Evolutionary conservation across 2,329 filamentous ascomycete genomes (phyloP).

Genomic region (Pestalotiopsis sp.): DNA sequence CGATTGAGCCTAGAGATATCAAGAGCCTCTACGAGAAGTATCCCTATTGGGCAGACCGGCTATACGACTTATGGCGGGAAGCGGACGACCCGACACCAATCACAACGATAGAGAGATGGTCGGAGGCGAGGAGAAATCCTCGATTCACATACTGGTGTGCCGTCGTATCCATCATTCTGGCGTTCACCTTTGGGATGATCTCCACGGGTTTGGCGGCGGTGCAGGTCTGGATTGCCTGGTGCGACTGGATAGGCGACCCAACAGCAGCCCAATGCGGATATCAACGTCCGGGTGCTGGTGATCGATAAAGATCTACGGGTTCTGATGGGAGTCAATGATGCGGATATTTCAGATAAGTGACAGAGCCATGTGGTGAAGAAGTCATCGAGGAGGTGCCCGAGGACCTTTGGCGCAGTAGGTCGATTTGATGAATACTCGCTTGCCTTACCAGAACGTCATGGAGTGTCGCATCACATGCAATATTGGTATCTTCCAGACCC

Average conservation of each 20-base stretch:
- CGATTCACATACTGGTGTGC: slow-evolving; percentile 15
- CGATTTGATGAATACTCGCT: no score
- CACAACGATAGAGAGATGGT: slow-evolving; percentile 12
- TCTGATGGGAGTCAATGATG: not conserved
- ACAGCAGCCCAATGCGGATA: not conserved
- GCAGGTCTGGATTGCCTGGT: not conserved
- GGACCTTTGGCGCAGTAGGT: no score
- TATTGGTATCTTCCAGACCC: no score
- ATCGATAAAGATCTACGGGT: no score
- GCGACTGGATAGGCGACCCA: not conserved
- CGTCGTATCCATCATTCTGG: not conserved
- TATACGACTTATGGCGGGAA: slow-evolving; percentile 14
- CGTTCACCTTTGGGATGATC: not conserved
- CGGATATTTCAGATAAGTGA: not conserved
- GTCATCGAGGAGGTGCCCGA: no score
- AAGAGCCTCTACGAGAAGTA: slow-evolving; percentile 10
- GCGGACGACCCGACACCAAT: slow-evolving; percentile 17
- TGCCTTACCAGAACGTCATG: no score
- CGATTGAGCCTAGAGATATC: not conserved
- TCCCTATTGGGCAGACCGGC: slow-evolving; percentile 14
- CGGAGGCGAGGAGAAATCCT: slow-evolving; percentile 13
- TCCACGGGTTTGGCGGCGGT: not conserved
- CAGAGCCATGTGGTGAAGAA: no score
- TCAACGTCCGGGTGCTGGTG: not conserved
- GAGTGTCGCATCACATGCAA: no score